Evolutionary conservation across 169 alveolate species (phyloP), one percentile per base, ranked within the genome.

Genomic region (Cyclospora cayetanensis): DNA sequence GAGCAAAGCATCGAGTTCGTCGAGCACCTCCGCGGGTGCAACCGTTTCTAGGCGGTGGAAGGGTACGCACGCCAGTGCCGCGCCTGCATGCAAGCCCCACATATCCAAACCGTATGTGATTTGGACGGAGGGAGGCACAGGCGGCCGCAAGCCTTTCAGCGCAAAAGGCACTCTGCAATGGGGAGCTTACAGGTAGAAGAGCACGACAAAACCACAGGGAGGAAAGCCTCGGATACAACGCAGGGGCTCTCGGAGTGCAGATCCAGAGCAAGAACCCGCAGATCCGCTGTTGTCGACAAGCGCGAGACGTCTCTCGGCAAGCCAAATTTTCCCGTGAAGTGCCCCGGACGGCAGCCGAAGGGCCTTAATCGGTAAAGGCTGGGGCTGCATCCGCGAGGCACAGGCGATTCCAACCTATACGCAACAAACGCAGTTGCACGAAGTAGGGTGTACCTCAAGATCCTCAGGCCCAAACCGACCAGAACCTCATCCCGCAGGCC

Each of bases 21-120:
- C 22, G 20, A 68, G 22, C 3, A 68, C 43, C 27, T 11, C 31
- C 22, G 12, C 9, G 11, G 18, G 42, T 27, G 9, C 29, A 11
- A 68, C n/a, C 25, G 80, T 68, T 31, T 68, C 80, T 50, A 68
- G 31, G 7, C 80, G 80, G 27, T 27, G 42, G 80, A 68, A 68
- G 43, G 80, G 80, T 9, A 68, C 80, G 31, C 80, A 68, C 20
- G 80, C 80, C 42, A 68, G 27, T 12, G 80, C 34, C 20, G 42
- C 12, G 43, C 80, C 80, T 68, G 80, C 80, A 68, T 27, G 35
- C 43, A 50, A 50, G 35, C 80, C 27, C 29, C 15, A 27, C 22
- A n/a, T n/a, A n/a, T n/a, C n/a, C n/a, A n/a, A n/a, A n/a, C n/a
- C n/a, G n/a, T n/a, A n/a, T n/a, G n/a, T n/a, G n/a, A n/a, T n/a